phyloP scores from a whole-genome alignment of 768 basidiomycete genomes.

The Hirschioporus abietinus region DNA sequence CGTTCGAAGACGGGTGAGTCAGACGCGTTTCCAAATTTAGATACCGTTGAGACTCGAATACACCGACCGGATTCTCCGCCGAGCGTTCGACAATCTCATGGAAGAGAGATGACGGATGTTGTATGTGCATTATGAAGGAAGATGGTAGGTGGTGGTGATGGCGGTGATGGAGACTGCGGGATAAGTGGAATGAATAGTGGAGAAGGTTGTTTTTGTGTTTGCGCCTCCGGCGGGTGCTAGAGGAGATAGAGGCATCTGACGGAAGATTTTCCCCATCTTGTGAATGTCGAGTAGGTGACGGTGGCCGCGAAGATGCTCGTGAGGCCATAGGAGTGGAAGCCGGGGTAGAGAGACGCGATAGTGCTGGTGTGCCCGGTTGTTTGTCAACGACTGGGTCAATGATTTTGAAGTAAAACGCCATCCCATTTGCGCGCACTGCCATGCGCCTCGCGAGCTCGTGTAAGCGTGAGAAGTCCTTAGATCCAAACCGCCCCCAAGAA shows the following conservation, averaged over 20 bases:
- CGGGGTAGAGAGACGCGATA: neutral
- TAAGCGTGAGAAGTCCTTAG: slow-evolving; percentile 47
- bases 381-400: neutral
- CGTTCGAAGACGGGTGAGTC: slow-evolving; percentile 41
- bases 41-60: slow-evolving; percentile 69
- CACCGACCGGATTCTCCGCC: slow-evolving; percentile 55
- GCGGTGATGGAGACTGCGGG: neutral
- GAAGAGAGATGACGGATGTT: neutral
- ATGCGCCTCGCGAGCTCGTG: slow-evolving; percentile 41
- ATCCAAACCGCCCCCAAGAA: slow-evolving; percentile 53
- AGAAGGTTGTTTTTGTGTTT: neutral
- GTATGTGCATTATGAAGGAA: neutral
- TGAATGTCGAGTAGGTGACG: neutral
- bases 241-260: neutral
- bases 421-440: slow-evolving; percentile 4
- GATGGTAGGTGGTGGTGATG: neutral
- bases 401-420: neutral
- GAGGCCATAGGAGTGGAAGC: neutral
- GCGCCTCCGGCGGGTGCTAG: neutral
- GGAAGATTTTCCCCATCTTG: neutral
- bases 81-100: neutral
- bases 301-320: neutral
- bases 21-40: slow-evolving; percentile 58
- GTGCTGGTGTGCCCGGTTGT: neutral
- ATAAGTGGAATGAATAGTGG: neutral